These are phyloP conservation scores for Capsella bursapastoris DNA, from an alignment of 345 rosid genomes.

Conservation along the genomic window DNA sequence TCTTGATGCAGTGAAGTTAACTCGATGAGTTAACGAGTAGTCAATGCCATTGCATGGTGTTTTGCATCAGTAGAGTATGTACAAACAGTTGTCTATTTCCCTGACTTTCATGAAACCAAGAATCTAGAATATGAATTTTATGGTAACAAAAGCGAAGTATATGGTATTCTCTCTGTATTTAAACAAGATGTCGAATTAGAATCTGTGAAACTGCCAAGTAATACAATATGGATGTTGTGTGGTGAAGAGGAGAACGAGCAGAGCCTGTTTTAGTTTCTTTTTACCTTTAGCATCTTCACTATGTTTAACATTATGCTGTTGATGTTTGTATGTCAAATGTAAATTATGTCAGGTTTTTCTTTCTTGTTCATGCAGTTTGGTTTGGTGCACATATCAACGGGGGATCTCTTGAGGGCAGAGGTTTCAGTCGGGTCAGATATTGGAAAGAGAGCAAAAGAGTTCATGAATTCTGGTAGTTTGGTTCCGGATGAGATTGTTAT, in stretches of 20 bases:
- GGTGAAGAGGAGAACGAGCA: background rate
- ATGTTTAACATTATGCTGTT: background rate
- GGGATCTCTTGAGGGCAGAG: conserved; percentile 87
- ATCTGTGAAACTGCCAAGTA: background rate
- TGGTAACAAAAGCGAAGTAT: background rate
- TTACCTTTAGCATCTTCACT: background rate
- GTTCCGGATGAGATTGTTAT: conserved; percentile 91
- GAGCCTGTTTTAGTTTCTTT: background rate
- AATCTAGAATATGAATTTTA: background rate
- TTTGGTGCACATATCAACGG: conserved; percentile 89
- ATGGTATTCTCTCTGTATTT: background rate
- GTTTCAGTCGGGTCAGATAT: conserved; percentile 77
- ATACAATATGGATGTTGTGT: background rate
- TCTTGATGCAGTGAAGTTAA: background rate
- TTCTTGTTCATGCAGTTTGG: conserved; percentile 55
- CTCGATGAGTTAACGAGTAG: background rate
- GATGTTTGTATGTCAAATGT: background rate
- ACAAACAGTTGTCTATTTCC: background rate
- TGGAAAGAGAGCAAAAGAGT: conserved; percentile 79
- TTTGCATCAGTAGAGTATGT: background rate
- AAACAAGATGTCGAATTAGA: background rate
- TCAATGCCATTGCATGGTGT: background rate
- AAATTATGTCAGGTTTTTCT: background rate
- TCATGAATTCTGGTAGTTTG: conserved; percentile 74
- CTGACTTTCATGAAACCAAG: background rate